These are phyloP conservation scores for Candida hungchunana DNA, from an alignment of 805 yeast genomes.

Conservation along the genomic window DNA sequence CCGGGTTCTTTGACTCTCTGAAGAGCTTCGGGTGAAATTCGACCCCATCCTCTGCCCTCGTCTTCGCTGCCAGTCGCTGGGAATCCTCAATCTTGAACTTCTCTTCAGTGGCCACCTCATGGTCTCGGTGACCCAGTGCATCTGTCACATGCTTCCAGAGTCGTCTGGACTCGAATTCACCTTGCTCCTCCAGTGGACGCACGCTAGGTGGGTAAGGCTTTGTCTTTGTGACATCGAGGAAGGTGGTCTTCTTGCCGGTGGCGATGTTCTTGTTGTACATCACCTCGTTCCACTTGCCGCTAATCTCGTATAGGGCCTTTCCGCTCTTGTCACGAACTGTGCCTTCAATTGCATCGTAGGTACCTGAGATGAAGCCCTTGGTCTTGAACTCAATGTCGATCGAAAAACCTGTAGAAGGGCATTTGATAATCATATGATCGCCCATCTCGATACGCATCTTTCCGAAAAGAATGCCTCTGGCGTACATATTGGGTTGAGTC, in stretches of 20 bases:
- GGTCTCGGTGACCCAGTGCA: slow-evolving; percentile 79
- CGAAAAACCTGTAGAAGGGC: slow-evolving; percentile 50
- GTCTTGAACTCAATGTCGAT: slow-evolving; percentile 92
- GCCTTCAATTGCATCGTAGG: slow-evolving; percentile 88
- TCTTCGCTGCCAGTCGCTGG: slow-evolving; percentile 74
- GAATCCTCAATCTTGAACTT: slow-evolving; percentile 81
- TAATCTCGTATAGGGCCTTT: slow-evolving; percentile 56
- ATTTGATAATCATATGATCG: slow-evolving; percentile 78
- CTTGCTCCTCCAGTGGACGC: slow-evolving; percentile 77
- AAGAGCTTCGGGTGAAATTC: slow-evolving; percentile 81
- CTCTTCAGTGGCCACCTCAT: slow-evolving; percentile 80
- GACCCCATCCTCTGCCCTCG: slow-evolving; percentile 71
- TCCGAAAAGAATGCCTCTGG: slow-evolving; percentile 90
- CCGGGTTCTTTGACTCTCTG: slow-evolving; percentile 39
- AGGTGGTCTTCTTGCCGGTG: slow-evolving; percentile 42
- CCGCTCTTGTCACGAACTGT: slow-evolving; percentile 45
- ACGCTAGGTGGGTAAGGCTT: slow-evolving; percentile 59
- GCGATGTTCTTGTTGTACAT: slow-evolving; percentile 63
- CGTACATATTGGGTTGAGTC: slow-evolving; percentile 95
- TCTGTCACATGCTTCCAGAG: slow-evolving; percentile 80
- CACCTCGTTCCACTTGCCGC: slow-evolving; percentile 93
- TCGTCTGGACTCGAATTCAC: slow-evolving; percentile 71
- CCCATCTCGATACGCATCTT: slow-evolving; percentile 87
- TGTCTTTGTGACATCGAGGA: slow-evolving; percentile 60
- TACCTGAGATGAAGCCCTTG: slow-evolving; percentile 90